Conservation (phyloP, 495 filamentous ascomycete species). For the Xylaria grammica region DNA sequence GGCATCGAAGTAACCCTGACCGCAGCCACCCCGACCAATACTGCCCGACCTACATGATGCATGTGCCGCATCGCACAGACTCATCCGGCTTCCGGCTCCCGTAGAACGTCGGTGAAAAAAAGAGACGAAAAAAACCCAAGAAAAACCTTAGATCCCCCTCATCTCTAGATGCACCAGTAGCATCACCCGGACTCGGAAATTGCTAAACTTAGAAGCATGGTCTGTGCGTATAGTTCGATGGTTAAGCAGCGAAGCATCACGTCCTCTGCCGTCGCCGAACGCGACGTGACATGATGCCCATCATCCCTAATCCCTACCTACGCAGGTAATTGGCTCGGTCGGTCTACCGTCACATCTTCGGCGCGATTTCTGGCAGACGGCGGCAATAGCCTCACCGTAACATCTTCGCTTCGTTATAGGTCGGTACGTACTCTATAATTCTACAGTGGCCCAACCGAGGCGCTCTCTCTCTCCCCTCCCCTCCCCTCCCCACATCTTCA, state of each 20-base stretch:
- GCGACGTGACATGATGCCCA: too few relatives aligned
- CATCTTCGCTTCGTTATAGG: too few relatives aligned
- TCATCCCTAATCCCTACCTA: neutral
- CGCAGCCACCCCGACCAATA: neutral
- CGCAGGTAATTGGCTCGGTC: neutral
- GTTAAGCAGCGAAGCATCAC: too few relatives aligned
- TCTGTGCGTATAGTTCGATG: neutral
- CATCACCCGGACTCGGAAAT: too few relatives aligned
- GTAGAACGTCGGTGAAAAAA: neutral
- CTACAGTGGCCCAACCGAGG: neutral
- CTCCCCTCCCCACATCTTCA: neutral
- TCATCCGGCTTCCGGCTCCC: neutral
- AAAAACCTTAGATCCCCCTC: too few relatives aligned
- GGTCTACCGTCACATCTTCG: neutral
- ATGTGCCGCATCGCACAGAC: neutral
- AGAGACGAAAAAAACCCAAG: too few relatives aligned
- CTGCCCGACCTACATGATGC: neutral
- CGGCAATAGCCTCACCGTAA: neutral
- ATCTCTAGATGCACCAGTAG: too few relatives aligned
- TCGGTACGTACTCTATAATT: too few relatives aligned
- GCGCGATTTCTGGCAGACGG: neutral
- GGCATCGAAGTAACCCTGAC: neutral
- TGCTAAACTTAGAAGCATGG: slow-evolving; percentile 1
- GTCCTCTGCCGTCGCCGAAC: too few relatives aligned
- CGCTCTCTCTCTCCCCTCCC: neutral